phyloP scores from a whole-genome alignment of 352 stramenopile genomes.

The Phytophthora sojae region DNA sequence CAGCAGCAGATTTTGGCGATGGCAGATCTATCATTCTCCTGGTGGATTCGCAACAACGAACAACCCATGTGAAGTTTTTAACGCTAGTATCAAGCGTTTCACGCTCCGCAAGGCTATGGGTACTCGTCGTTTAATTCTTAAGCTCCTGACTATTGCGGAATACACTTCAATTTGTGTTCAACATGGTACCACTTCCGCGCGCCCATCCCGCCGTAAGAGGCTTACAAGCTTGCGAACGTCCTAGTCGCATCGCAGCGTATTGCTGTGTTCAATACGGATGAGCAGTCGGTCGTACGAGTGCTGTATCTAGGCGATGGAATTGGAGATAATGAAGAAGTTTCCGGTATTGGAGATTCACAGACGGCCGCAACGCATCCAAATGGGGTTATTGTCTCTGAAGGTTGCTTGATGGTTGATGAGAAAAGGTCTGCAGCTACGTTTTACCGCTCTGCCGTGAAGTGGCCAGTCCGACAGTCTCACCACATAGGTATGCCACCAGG shows the following conservation, averaged over 20 bases:
- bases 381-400: background rate
- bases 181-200: too few species aligned
- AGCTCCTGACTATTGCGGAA: too few species aligned
- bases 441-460: background rate
- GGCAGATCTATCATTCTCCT: slow-evolving; percentile 26
- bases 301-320: too few species aligned
- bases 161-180: background rate
- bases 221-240: too few species aligned
- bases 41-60: slow-evolving; percentile 20
- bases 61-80: too few species aligned
- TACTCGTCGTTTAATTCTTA: too few species aligned
- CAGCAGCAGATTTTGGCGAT: slow-evolving; percentile 23
- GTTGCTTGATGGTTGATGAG: background rate
- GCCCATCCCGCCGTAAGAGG: too few species aligned
- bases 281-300: background rate
- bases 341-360: background rate
- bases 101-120: too few species aligned
- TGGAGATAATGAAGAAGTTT: background rate
- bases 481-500: background rate
- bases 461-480: background rate
- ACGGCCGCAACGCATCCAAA: background rate
- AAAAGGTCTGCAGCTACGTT: background rate
- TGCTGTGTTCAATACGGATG: background rate
- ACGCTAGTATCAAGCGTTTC: too few species aligned
- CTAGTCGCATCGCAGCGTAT: too few species aligned